Base-by-base conservation (phyloP, 1,284 basidiomycete genomes). In the Cutaneotrichosporon cavernicola region DNA sequence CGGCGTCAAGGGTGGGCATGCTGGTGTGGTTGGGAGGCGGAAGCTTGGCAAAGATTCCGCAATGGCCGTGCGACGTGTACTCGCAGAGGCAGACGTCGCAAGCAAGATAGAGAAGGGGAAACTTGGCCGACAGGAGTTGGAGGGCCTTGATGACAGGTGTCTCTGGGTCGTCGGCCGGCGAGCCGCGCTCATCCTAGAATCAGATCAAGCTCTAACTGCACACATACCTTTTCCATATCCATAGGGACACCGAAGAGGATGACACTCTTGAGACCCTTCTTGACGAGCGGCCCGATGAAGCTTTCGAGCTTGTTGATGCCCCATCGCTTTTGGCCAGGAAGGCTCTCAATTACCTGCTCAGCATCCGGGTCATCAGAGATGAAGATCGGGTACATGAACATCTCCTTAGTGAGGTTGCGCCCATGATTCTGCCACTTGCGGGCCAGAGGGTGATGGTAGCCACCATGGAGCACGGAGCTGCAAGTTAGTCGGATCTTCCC, bases 31-130 rank as follows among this genome's bases (percentile, higher is more conserved):
- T 64, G 2, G 76, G 76, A 56, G 73, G 69, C 21, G 77, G 74
- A 11, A 74, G 73, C 21, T 73, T 70, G 2, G 78, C 79, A 32
- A 96, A 86, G 65, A 93, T 78, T 32, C 97, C 97, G 74, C 96
- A 99, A 82, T 99, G 97, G 0, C 97, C 97, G 76, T 99, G 95
- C 57, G 91, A 91, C 13, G 97, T 98, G 84, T 99, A 99, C 81
- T 99, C 97, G 85, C 97, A 99, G n/a, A 99, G 87, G 76, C 97
- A 99, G 32, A 99, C 97, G 76, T 99, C 97, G 73, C 88, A 88
- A 0, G 93, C 91, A 71, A 99, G 89, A 83, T 92, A 92, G 30
- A 95, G 82, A 13, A 84, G 78, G 1, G 97, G 96, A 82, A 89
- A 99, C 64, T 90, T 85, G 10, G 81, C 66, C 18, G 89, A 86